Evolutionary conservation across 1,284 basidiomycete species (phyloP).

Genomic region (Termitomyces sp.): DNA sequence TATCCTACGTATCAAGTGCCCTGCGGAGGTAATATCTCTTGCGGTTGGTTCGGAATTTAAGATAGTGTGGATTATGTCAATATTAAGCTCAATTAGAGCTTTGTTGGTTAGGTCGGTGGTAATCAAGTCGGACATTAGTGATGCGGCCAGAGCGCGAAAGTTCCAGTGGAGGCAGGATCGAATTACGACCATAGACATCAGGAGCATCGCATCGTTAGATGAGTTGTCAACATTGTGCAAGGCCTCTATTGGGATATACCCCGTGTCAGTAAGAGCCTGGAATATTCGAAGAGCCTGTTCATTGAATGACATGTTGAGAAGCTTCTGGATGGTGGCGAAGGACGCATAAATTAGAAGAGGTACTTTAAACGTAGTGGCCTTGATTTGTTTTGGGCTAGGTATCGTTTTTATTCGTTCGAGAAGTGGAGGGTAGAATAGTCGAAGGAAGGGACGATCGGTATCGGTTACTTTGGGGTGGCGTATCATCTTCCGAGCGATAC

Average conservation of each 20-base stretch:
- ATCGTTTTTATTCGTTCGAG: conserved; percentile 16
- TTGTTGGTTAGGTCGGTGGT: conserved; percentile 20
- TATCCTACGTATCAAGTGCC: conserved; percentile 27
- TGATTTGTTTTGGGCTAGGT: conserved; percentile 23
- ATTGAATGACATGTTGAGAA: conserved; percentile 30
- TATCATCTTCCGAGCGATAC: conserved; percentile 17
- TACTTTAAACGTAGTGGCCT: conserved; percentile 25
- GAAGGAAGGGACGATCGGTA: conserved; percentile 17
- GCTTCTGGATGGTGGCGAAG: conserved; percentile 28
- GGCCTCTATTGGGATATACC: conserved; percentile 35
- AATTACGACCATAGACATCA: conserved; percentile 42
- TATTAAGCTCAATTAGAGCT: conserved; percentile 27
- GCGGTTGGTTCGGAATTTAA: conserved; percentile 28
- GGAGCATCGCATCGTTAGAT: conserved; percentile 35
- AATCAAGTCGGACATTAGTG: conserved; percentile 33
- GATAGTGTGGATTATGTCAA: conserved; percentile 35
- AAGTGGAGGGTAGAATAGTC: conserved; percentile 22
- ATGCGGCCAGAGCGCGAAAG: conserved; percentile 38
- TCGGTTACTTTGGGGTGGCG: not conserved
- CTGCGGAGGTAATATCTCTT: conserved; percentile 25
- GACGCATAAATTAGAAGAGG: conserved; percentile 26
- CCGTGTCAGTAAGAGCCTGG: conserved; percentile 32
- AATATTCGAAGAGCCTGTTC: conserved; percentile 38
- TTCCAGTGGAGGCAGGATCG: conserved; percentile 47
- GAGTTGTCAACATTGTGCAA: conserved; percentile 32